Evolutionary conservation across 352 stramenopile genomes (phyloP).

Genomic region (Globisporangium acanthophoron): DNA sequence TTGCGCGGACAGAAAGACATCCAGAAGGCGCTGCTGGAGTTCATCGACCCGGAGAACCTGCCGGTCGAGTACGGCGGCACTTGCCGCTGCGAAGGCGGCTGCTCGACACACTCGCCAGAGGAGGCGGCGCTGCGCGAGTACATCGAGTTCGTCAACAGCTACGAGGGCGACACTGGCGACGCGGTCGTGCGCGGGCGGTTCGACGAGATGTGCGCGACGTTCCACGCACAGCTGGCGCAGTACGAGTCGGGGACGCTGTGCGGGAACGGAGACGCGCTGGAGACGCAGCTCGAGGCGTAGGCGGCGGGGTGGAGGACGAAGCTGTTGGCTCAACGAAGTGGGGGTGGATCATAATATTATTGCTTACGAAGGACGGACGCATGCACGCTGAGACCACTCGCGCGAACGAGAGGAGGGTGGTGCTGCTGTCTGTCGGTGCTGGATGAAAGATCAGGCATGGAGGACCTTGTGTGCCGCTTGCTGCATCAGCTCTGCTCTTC

Average conservation of each 20-base stretch:
- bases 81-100: conserved; percentile 58
- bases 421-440: not conserved
- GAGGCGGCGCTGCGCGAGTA: conserved; percentile 58
- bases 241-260: not conserved
- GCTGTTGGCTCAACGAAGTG: no score
- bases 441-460: no score
- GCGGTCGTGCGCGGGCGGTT: conserved; percentile 27
- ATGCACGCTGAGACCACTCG: no score
- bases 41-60: conserved; percentile 54
- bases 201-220: conserved; percentile 44
- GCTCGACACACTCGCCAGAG: conserved; percentile 55
- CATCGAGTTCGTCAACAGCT: conserved; percentile 52
- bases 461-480: no score
- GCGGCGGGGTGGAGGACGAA: no score
- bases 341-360: not conserved
- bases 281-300: not conserved
- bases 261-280: not conserved
- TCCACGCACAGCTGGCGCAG: conserved; percentile 30
- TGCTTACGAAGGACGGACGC: not conserved
- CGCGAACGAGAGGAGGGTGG: not conserved
- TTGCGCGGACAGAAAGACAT: conserved; percentile 66
- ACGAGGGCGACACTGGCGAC: conserved; percentile 17
- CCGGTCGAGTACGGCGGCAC: conserved; percentile 58
- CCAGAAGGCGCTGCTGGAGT: conserved; percentile 61
- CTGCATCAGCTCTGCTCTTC: conserved; percentile 15